Evolutionary conservation across 371 early-diverging fungal species (phyloP).

Genomic region (Chytridium lagenaria): DNA sequence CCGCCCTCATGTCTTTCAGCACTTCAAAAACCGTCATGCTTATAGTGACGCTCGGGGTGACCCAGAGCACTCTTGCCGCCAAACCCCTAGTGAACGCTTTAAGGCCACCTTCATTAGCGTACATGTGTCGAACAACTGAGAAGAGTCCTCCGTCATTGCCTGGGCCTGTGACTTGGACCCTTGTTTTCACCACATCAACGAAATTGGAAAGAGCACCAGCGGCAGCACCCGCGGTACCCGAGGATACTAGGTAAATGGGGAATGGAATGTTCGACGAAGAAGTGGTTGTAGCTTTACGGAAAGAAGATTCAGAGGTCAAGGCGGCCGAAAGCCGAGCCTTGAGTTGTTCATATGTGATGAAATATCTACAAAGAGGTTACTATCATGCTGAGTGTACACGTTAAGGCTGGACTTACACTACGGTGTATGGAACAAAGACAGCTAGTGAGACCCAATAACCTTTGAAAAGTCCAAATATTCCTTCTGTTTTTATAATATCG

Average conservation of each 20-base stretch:
- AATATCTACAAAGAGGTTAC: slow-evolving; percentile 66
- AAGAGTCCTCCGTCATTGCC: slow-evolving; percentile 42
- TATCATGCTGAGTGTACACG: too few relatives aligned
- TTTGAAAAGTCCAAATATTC: slow-evolving; percentile 71
- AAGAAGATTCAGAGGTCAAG: background rate
- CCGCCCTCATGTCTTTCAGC: slow-evolving; percentile 56
- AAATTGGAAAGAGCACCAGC: slow-evolving; percentile 71
- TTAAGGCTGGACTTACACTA: slow-evolving; percentile 20
- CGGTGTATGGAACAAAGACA: slow-evolving; percentile 72
- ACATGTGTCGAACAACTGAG: slow-evolving; percentile 63
- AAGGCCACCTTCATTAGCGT: slow-evolving; percentile 65
- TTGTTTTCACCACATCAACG: slow-evolving; percentile 83
- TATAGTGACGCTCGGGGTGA: slow-evolving; percentile 70
- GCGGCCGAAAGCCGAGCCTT: slow-evolving; percentile 48
- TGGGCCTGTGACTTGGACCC: slow-evolving; percentile 69
- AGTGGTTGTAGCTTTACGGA: background rate
- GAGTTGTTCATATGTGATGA: slow-evolving; percentile 76
- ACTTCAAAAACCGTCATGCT: slow-evolving; percentile 79
- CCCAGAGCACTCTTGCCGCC: slow-evolving; percentile 71
- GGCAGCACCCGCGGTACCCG: slow-evolving; percentile 65
- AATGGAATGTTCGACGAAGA: slow-evolving; percentile 47
- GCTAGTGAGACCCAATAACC: slow-evolving; percentile 76
- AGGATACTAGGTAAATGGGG: slow-evolving; percentile 62
- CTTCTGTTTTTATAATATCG: slow-evolving; percentile 62
- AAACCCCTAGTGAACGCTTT: slow-evolving; percentile 70